Evolutionary conservation across 176 grass and related monocot genomes (phyloP).

Genomic region (Calamus simplicifolius): DNA sequence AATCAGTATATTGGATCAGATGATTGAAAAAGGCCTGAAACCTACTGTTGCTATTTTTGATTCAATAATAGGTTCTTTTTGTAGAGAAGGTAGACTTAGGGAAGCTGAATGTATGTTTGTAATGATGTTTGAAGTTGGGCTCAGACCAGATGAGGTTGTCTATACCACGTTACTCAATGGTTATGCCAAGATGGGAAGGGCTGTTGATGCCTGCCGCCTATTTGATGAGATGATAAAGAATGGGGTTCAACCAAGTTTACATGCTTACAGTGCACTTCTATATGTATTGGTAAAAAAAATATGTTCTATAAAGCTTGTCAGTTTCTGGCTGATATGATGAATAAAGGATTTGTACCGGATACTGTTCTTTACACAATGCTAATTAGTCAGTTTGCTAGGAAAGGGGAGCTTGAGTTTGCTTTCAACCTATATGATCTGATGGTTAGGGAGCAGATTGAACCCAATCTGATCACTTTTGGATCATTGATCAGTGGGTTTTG

Average conservation of each 20-base stretch:
- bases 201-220: conserved; percentile 3
- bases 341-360: conserved; percentile 25
- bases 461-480: conserved; percentile 23
- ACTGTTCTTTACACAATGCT: conserved; percentile 38
- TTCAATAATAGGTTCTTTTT: conserved; percentile 24
- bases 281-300: conserved; percentile 27
- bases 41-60: conserved; percentile 22
- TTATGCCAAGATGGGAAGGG: conserved; percentile 10
- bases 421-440: conserved; percentile 23
- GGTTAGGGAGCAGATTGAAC: conserved; percentile 25
- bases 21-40: conserved; percentile 18
- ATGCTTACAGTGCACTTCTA: conserved; percentile 28
- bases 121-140: conserved; percentile 19
- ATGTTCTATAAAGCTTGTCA: conserved; percentile 7
- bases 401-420: conserved; percentile 14
- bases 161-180: conserved; percentile 32
- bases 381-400: conserved; percentile 29
- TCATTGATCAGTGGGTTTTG: conserved; percentile 23
- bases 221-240: conserved; percentile 30
- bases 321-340: conserved; percentile 30
- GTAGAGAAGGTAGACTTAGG: conserved; percentile 16
- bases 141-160: conserved; percentile 24
- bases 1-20: conserved; percentile 21
- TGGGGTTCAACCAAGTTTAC: conserved; percentile 19
- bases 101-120: conserved; percentile 18